A percentile compares a stretch with the other conserved stretches of the same genome.
These are phyloP conservation scores for Metschnikowia colocasiae DNA, from an alignment of 805 yeast genomes.

Conservation along the genomic window DNA sequence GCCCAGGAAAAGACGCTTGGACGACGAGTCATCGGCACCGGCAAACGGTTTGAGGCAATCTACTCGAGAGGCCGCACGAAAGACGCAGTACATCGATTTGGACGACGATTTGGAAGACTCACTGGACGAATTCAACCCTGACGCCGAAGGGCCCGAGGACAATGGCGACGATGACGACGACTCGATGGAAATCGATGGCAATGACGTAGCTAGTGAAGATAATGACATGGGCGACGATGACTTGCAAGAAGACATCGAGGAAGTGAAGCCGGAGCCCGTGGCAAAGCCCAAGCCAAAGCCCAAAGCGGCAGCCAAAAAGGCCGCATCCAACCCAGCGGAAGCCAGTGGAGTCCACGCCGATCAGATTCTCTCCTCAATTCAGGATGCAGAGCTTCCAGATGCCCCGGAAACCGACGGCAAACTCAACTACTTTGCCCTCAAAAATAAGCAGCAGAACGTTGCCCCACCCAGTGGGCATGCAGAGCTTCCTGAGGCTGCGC, in stretches of 20 bases:
- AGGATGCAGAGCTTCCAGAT: constrained; percentile 69
- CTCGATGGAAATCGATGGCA: constrained; percentile 13
- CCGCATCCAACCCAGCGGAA: not conserved
- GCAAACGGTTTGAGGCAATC: constrained; percentile 9
- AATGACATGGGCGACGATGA: constrained; percentile 7
- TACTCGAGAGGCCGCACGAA: constrained; percentile 12
- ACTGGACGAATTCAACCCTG: constrained; percentile 24
- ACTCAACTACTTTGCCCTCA: constrained; percentile 53
- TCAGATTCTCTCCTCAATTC: constrained; percentile 58
- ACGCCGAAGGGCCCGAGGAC: constrained; percentile 17
- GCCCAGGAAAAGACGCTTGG: not conserved
- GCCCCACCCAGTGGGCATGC: constrained; percentile 32
- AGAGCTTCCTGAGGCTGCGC: constrained; percentile 75
- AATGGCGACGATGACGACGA: constrained; percentile 11
- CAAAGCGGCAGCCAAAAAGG: constrained; percentile 8
- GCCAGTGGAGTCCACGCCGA: constrained; percentile 38
- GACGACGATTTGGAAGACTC: constrained; percentile 22
- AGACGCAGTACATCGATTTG: constrained; percentile 13
- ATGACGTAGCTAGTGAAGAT: constrained; percentile 14
- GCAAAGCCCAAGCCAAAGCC: constrained; percentile 5
- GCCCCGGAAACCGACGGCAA: constrained; percentile 50
- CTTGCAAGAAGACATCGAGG: constrained; percentile 12
- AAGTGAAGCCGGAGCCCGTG: constrained; percentile 13
- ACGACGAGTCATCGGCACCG: not conserved
- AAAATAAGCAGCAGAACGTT: constrained; percentile 22